Evolutionary conservation across 768 basidiomycete species (phyloP), one percentile per base, ranked within the genome.

Genomic region (Serendipita vermifera): DNA sequence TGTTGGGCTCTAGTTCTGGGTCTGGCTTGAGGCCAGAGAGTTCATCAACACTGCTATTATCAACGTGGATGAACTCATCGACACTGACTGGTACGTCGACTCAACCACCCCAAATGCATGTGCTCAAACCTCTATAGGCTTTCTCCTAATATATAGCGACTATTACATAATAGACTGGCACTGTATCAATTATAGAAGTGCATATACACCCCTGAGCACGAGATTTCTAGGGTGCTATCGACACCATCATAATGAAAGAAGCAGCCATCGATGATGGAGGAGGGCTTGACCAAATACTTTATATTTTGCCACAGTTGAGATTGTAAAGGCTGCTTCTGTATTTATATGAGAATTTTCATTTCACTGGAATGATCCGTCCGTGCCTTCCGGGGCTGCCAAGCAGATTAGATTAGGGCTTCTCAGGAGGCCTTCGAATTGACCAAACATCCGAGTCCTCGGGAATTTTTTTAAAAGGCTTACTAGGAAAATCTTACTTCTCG

Each of bases 11-110:
- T 46, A 92, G 89, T 73, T 91, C 51, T 97, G 93, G 94, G 75
- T 97, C 27, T 89, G 83, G 81, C 73, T 94, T 36, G 94, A 98
- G 71, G 92, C 92, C 3, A 77, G 93, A 58, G 85, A 88, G 58
- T 74, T 98, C 57, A 90, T 87, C 5, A 80, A 83, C 9, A 72
- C 83, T 1, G 85, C 87, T 2, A 77, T 87, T 35, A 76, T 83
- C 55, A 82, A 90, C 60, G 79, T 83, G 11, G 94, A 99, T 63
- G 82, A 89, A 46, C 72, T 93, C 60, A 76, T 97, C 33, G 87
- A 85, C 69, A 85, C 87, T 66, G 91, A 89, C 67, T 79, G 81
- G 91, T 92, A 64, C 62, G 87, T 70, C 6, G 36, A 11, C n/a
- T 59, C 27, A 43, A 41, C 39, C 14, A 29, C 38, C 13, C 22